Conservation (phyloP, 2,329 filamentous ascomycete species). For the Xylariaceae sp. region DNA sequence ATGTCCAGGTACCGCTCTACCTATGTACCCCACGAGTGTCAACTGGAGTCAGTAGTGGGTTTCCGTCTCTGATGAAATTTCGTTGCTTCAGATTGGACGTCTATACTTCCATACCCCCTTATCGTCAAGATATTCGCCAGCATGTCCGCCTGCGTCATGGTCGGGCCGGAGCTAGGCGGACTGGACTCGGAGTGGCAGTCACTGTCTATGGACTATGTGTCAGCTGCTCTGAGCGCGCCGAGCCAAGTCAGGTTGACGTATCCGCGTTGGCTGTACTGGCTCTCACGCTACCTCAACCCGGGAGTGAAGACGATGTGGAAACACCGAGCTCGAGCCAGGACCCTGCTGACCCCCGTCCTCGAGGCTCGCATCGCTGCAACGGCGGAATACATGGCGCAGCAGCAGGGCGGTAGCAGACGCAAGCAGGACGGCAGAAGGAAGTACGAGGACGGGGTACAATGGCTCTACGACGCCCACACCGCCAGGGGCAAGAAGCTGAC, state of each 20-base stretch:
- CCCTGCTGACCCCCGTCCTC: slow-evolving; percentile 4
- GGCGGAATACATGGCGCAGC: neutral
- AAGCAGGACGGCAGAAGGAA: slow-evolving; percentile 3
- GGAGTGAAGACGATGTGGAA: slow-evolving; percentile 4
- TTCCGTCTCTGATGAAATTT: neutral
- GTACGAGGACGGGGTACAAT: slow-evolving; percentile 10
- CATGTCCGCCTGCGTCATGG: slow-evolving; percentile 9
- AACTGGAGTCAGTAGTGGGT: too few relatives aligned
- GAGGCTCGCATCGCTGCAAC: slow-evolving; percentile 3
- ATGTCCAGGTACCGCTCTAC: neutral
- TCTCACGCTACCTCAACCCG: slow-evolving; percentile 5
- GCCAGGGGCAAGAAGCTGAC: slow-evolving; percentile 6
- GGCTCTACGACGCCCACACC: slow-evolving; percentile 7
- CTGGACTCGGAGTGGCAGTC: slow-evolving; percentile 10
- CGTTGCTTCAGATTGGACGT: neutral
- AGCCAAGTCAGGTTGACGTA: slow-evolving; percentile 5
- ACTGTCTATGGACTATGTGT: slow-evolving; percentile 3
- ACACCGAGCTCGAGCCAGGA: slow-evolving; percentile 1
- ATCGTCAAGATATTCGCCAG: slow-evolving; percentile 10
- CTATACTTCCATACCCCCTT: slow-evolving; percentile 4
- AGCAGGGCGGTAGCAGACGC: too few relatives aligned
- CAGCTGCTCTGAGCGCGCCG: slow-evolving; percentile 6
- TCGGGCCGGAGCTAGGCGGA: slow-evolving; percentile 8
- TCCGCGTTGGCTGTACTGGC: slow-evolving; percentile 8
- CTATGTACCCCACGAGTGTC: too few relatives aligned